phyloP scores from a whole-genome alignment of 73 alveolate species.

The Symbiodinium pilosum region DNA sequence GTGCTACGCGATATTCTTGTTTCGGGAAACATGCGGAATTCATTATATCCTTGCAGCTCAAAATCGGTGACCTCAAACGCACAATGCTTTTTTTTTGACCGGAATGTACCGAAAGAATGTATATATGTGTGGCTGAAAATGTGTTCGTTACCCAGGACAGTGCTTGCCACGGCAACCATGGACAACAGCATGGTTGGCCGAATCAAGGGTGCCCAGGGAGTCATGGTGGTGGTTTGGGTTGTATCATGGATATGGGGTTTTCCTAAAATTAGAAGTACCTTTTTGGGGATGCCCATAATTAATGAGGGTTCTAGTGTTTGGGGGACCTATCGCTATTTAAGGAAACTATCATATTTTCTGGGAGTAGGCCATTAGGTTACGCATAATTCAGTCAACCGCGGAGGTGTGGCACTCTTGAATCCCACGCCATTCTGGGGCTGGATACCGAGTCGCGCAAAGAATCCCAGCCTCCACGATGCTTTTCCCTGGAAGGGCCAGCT shows the following conservation, averaged over 20 bases:
- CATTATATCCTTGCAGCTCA: too few species aligned
- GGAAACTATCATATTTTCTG: background rate
- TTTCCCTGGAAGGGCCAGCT: conserved; percentile 80
- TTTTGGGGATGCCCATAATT: background rate
- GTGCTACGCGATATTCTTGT: too few species aligned
- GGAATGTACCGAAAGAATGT: too few species aligned
- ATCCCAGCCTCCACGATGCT: conserved; percentile 20
- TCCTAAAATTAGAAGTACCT: too few species aligned
- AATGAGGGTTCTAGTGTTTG: background rate
- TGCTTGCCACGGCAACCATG: conserved; percentile 69
- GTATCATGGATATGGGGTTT: too few species aligned
- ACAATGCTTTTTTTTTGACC: too few species aligned
- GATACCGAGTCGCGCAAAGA: conserved; percentile 49
- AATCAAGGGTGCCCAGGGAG: too few species aligned
- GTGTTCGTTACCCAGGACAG: too few species aligned
- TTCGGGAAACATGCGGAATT: too few species aligned
- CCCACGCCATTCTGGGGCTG: conserved; percentile 91
- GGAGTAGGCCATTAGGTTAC: background rate
- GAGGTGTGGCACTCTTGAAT: conserved; percentile 27
- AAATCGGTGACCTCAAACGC: too few species aligned
- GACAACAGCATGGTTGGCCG: background rate
- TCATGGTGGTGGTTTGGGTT: too few species aligned
- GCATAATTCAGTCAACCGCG: background rate
- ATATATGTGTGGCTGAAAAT: too few species aligned
- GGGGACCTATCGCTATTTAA: background rate